Base-by-base conservation (phyloP, 2,329 filamentous ascomycete genomes). In the Neurospora sp. region DNA sequence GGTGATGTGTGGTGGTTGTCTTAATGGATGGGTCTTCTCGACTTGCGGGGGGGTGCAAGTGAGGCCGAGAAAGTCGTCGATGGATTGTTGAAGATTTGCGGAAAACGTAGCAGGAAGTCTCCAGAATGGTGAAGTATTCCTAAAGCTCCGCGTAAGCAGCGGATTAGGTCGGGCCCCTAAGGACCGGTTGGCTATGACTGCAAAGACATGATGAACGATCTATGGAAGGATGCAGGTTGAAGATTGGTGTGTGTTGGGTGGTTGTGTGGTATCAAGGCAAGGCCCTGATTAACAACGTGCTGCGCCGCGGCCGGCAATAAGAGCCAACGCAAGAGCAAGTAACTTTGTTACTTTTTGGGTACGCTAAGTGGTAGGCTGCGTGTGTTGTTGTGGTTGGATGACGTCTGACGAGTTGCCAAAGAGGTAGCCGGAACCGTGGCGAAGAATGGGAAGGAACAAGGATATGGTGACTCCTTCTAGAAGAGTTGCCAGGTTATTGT, bases 181-280 rank as follows among this genome's bases (percentile, higher is more conserved):
- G 79, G 80, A 81, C 80, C 77, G 78, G 74, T 70, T 77, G 76
- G 79, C 79, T 81, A 81, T 81, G 80, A 80, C 71, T 74, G 73
- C 67, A 62, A 62, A 36, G 15, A 33, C 52, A 62, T 62, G 15
- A 10, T 62, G 52, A 62, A 36, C 28, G 52, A 62, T 36, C 28
- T 36, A 33, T 33, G 52, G 52, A 62, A 62, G 52, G 52, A 62
- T 33, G 52, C 52, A 62, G 52, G 52, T 62, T 62, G 52, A 36
- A 36, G 52, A 62, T 36, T 62, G 52, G 52, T 62, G 52, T 33
- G 52, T 62, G 52, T 17, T 62, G 52, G 12, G 28, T 62, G 52
- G 52, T 62, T 33, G 28, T 62, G 52, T 62, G 23, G 52, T 36
- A 36, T 36, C 52, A 62, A 62, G 52, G 52, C 28, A 62, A 28